Conservation (phyloP, 345 rosid species). For the Laguncularia racemosa region DNA sequence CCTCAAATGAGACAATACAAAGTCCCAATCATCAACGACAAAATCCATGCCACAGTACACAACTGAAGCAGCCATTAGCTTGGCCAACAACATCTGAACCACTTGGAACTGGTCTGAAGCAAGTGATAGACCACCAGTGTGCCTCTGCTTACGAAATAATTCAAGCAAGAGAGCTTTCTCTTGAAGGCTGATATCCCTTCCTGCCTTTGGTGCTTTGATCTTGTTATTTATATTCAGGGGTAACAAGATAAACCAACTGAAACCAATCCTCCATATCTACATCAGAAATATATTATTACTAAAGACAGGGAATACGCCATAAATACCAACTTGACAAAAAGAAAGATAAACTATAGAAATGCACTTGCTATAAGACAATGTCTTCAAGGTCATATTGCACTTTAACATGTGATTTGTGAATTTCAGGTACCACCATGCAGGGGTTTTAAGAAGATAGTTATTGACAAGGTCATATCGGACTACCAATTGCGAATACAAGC, state of each 20-base stretch:
- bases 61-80: slow-evolving; percentile 57
- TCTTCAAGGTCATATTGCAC: too few species aligned
- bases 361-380: too few species aligned
- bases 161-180: slow-evolving; percentile 62
- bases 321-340: too few species aligned
- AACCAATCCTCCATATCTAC: slow-evolving; percentile 88
- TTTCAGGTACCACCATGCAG: too few species aligned
- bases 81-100: slow-evolving; percentile 51
- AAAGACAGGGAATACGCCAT: too few species aligned
- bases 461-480: too few species aligned
- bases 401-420: too few species aligned
- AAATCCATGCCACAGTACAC: slow-evolving; percentile 84
- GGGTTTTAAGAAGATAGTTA: too few species aligned
- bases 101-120: slow-evolving; percentile 39
- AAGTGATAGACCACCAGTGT: slow-evolving; percentile 24
- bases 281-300: neutral
- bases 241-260: slow-evolving; percentile 76
- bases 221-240: slow-evolving; percentile 37
- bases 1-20: slow-evolving; percentile 52
- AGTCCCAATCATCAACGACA: slow-evolving; percentile 80
- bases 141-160: slow-evolving; percentile 77
- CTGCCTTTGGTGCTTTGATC: slow-evolving; percentile 42
- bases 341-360: neutral
- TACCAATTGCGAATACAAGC: too few species aligned
- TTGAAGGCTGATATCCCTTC: slow-evolving; percentile 40